Conservation (phyloP, 805 yeast genomes). For the Sugiyamaella valdiviana region DNA sequence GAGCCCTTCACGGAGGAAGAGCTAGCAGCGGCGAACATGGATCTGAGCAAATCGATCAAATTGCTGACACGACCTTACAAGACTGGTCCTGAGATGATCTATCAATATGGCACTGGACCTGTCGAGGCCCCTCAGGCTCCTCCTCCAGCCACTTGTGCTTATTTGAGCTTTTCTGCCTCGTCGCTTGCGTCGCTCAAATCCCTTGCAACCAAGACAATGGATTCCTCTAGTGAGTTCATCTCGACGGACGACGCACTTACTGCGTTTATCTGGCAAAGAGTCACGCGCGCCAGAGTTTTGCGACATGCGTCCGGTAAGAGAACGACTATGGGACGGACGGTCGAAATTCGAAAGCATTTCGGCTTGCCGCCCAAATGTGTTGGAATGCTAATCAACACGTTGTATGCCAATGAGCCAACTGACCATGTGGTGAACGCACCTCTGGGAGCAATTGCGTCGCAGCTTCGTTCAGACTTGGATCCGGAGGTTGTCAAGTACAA, state of each 20-base stretch:
- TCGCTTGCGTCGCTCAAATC: slow-evolving; percentile 2
- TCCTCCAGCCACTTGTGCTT: slow-evolving; percentile 2
- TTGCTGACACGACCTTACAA: not conserved
- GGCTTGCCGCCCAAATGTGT: slow-evolving; percentile 6
- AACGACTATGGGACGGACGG: slow-evolving; percentile 10
- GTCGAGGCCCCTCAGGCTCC: not conserved
- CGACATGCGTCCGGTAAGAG: not conserved
- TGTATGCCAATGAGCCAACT: not conserved
- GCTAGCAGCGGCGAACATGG: slow-evolving; percentile 1
- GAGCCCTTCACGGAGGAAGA: slow-evolving; percentile 7
- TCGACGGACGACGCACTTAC: slow-evolving; percentile 12
- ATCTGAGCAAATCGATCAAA: not conserved
- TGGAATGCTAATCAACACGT: slow-evolving; percentile 9
- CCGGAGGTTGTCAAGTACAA: not conserved
- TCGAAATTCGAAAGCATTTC: slow-evolving; percentile 5
- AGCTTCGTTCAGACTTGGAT: slow-evolving; percentile 9
- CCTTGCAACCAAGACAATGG: not conserved
- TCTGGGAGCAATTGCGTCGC: slow-evolving; percentile 10
- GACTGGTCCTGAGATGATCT: not conserved
- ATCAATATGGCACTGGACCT: not conserved
- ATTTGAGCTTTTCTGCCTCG: not conserved
- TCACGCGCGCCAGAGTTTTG: not conserved
- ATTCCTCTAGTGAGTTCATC: not conserved
- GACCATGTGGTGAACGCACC: slow-evolving; percentile 5
- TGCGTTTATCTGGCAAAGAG: slow-evolving; percentile 12